phyloP scores from a whole-genome alignment of 345 rosid genomes.

The Ceriops zippeliana region DNA sequence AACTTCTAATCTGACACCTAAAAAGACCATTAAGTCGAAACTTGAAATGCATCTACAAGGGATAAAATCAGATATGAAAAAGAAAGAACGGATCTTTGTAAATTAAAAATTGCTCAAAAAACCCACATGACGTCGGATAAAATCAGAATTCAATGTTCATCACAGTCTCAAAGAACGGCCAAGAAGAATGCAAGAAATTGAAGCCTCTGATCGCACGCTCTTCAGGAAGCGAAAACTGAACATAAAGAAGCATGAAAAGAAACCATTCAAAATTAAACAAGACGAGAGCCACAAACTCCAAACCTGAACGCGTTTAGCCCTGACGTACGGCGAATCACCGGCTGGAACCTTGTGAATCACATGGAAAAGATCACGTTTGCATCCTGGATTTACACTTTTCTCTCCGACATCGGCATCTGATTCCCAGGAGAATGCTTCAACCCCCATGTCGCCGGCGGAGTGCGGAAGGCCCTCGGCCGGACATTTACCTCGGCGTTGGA shows the following conservation, averaged over 20 bases:
- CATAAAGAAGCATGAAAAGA: constrained; percentile 1
- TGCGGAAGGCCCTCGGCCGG: constrained; percentile 38
- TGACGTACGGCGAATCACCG: constrained; percentile 78
- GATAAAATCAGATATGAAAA: no score
- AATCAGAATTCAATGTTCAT: not conserved
- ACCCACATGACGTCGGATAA: not conserved
- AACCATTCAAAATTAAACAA: not conserved
- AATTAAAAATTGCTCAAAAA: not conserved
- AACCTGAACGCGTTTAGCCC: constrained; percentile 83
- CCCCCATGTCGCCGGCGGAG: constrained; percentile 54
- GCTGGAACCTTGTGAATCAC: constrained; percentile 70
- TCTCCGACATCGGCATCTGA: constrained; percentile 50
- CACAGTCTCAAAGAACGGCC: not conserved
- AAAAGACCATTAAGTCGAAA: no score
- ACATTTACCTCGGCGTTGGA: constrained; percentile 28
- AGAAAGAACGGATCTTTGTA: no score
- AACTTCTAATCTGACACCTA: no score
- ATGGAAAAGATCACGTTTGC: constrained; percentile 49
- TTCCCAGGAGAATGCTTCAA: constrained; percentile 17
- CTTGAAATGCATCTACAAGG: no score
- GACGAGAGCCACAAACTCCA: not conserved
- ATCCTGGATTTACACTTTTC: constrained; percentile 35
- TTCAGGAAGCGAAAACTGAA: not conserved
- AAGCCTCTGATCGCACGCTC: not conserved
- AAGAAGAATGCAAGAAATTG: constrained; percentile 5